phyloP scores from a whole-genome alignment of 495 filamentous ascomycete species.

The Parathielavia hyrcaniae region DNA sequence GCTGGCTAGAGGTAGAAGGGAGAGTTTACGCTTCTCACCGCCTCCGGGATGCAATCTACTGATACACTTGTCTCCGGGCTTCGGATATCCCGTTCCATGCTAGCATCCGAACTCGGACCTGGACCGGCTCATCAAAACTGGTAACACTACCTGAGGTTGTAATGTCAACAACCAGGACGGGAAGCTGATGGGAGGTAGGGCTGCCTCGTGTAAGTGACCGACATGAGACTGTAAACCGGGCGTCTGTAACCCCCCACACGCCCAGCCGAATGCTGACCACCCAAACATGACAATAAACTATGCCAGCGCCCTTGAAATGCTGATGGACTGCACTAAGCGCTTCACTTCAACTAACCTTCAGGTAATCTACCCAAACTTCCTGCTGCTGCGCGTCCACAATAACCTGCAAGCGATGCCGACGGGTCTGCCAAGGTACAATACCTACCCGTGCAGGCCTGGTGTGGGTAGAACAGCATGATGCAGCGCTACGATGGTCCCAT shows the following conservation, averaged over 20 bases:
- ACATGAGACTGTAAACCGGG: no score
- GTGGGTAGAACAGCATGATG: slow-evolving; percentile 4
- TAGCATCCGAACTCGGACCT: slow-evolving; percentile 7
- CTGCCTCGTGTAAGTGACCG: no score
- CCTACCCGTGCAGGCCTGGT: not conserved
- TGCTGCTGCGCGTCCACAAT: no score
- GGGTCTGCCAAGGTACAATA: no score
- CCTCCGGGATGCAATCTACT: not conserved
- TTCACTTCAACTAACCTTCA: not conserved
- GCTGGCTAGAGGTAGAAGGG: not conserved
- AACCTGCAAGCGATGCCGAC: no score
- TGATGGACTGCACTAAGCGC: not conserved
- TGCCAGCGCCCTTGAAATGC: not conserved
- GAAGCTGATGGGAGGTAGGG: no score
- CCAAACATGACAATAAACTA: not conserved
- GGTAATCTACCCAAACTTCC: no score
- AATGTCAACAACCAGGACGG: not conserved
- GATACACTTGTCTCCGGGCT: not conserved
- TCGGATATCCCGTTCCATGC: not conserved
- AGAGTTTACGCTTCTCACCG: not conserved
- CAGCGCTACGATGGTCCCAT: not conserved
- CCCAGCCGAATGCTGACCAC: not conserved
- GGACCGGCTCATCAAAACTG: not conserved
- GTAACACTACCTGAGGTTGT: slow-evolving; percentile 8
- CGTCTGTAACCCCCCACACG: no score